phyloP scores from a whole-genome alignment of 2,329 filamentous ascomycete genomes.

The Epichloe glyceriae region DNA sequence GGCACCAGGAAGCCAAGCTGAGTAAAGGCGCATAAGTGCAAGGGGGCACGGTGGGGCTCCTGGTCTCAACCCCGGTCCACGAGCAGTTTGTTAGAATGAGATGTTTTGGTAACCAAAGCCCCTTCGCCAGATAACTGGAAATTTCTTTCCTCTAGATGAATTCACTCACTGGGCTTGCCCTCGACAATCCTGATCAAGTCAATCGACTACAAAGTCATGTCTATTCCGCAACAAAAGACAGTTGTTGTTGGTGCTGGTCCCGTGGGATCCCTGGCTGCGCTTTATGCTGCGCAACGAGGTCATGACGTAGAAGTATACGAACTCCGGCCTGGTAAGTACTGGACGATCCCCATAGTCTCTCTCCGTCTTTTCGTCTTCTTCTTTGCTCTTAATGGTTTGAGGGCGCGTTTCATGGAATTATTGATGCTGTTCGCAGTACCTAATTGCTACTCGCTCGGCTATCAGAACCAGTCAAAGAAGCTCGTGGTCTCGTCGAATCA shows the following conservation, averaged over 20 bases:
- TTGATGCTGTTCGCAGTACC: background rate
- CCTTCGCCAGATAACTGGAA: background rate
- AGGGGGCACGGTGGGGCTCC: background rate
- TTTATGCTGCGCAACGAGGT: conserved; percentile 83
- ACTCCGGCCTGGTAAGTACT: conserved; percentile 64
- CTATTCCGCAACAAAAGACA: conserved; percentile 45
- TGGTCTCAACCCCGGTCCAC: background rate
- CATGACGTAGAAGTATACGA: conserved; percentile 92
- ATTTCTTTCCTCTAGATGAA: background rate
- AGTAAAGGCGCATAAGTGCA: background rate
- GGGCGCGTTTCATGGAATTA: no score
- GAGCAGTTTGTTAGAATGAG: background rate
- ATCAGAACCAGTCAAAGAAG: background rate
- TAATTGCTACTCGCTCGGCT: background rate
- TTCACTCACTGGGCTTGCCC: background rate
- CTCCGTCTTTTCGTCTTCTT: background rate
- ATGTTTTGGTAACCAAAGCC: background rate
- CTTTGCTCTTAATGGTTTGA: no score
- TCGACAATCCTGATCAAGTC: background rate
- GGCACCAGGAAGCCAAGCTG: no score
- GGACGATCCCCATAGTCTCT: background rate
- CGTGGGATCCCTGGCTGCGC: conserved; percentile 78
- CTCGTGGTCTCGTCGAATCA: background rate
- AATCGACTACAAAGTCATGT: background rate
- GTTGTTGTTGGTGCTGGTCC: conserved; percentile 86